Evolutionary conservation across 2,329 filamentous ascomycete genomes (phyloP).

Genomic region (Xylariaceae sp.): DNA sequence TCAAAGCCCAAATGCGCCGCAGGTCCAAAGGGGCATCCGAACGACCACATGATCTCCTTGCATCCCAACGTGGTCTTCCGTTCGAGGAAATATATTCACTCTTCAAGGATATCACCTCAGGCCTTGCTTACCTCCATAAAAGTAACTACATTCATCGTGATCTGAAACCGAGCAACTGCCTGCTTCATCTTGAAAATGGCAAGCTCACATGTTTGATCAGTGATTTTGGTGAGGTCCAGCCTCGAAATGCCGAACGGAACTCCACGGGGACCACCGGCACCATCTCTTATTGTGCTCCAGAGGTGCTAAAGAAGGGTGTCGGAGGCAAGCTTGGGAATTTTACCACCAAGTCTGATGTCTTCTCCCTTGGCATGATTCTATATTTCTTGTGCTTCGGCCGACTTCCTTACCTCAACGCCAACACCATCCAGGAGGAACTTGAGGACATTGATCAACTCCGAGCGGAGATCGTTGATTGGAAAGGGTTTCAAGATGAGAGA

Average conservation of each 20-base stretch:
- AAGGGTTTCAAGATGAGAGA: conserved; percentile 79
- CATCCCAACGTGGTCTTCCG: conserved; percentile 50
- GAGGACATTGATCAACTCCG: conserved; percentile 87
- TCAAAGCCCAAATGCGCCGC: conserved; percentile 85
- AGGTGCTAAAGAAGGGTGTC: conserved; percentile 74
- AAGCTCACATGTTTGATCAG: conserved; percentile 84
- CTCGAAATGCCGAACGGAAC: conserved; percentile 76
- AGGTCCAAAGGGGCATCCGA: conserved; percentile 79
- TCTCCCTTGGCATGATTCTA: conserved; percentile 96
- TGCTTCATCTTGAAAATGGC: conserved; percentile 76
- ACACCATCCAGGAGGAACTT: conserved; percentile 84
- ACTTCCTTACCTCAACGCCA: conserved; percentile 82
- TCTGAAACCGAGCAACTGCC: conserved; percentile 93
- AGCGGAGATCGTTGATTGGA: conserved; percentile 84
- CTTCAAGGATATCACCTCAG: conserved; percentile 93
- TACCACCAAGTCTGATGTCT: conserved; percentile 96
- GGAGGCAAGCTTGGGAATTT: conserved; percentile 85
- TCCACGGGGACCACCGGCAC: conserved; percentile 94
- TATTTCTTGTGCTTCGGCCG: conserved; percentile 97
- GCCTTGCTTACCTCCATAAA: conserved; percentile 83
- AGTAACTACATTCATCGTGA: conserved; percentile 96
- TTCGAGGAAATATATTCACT: conserved; percentile 97
- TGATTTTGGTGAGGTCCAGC: conserved; percentile 96
- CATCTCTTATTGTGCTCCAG: conserved; percentile 95
- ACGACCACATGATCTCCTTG: conserved; percentile 52